Conservation (phyloP, 2,329 filamentous ascomycete genomes). For the Xylaria sp. region DNA sequence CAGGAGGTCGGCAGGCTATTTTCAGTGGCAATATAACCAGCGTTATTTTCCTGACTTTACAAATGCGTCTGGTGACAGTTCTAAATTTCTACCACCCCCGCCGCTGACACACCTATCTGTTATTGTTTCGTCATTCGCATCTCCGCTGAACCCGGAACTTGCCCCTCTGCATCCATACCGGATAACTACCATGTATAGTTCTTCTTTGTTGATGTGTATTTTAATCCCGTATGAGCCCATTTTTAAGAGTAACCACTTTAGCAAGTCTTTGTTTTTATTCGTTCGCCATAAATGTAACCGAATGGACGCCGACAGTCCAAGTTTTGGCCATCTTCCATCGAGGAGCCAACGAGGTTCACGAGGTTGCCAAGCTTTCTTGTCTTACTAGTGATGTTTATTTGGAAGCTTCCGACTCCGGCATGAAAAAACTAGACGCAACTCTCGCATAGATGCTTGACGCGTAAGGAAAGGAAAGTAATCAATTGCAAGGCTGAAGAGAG, state of each 20-base stretch:
- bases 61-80: conserved; percentile 22
- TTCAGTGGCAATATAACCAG: conserved; percentile 23
- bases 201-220: not conserved
- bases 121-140: conserved; percentile 7
- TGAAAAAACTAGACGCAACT: conserved; percentile 24
- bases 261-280: not conserved
- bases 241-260: not conserved
- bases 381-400: conserved; percentile 26
- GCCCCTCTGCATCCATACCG: not conserved
- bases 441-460: conserved; percentile 23
- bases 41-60: conserved; percentile 24
- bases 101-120: not conserved
- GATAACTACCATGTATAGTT: too few relatives aligned
- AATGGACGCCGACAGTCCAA: conserved; percentile 5
- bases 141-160: not conserved
- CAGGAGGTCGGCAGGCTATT: not conserved
- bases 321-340: not conserved
- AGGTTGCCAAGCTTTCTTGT: conserved; percentile 20
- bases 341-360: conserved; percentile 17
- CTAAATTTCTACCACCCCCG: conserved; percentile 8
- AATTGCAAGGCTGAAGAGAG: conserved; percentile 18
- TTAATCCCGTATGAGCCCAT: not conserved
- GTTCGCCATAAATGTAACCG: conserved; percentile 4
- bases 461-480: conserved; percentile 4
- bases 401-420: conserved; percentile 31